Conservation (phyloP, 169 alveolate species). For the Cystoisospora suis region DNA sequence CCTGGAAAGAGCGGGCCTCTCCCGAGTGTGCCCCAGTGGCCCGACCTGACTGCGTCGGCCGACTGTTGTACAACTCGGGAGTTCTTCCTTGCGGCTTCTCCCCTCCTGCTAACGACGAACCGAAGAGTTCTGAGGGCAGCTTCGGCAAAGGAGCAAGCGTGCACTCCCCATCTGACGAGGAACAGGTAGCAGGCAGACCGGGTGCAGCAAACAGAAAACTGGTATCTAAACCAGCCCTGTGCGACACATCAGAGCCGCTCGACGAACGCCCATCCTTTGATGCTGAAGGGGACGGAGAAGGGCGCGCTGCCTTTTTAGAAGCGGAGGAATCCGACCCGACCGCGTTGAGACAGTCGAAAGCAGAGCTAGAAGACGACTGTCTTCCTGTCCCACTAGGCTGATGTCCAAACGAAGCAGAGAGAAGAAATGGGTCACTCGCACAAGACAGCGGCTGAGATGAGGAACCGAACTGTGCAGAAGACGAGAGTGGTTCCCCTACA, state of each 20-base stretch:
- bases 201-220: constrained; percentile 15
- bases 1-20: not conserved
- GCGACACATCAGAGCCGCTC: not conserved
- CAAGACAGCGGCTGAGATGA: not conserved
- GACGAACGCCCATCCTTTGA: not conserved
- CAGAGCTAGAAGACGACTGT: not conserved
- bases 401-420: not conserved
- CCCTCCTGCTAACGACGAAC: not conserved
- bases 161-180: not conserved
- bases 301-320: not conserved
- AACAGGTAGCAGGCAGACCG: not conserved
- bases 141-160: not conserved
- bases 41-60: not conserved
- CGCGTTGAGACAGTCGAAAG: not conserved
- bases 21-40: not conserved
- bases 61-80: not conserved
- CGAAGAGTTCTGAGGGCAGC: not conserved
- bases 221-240: too few species aligned
- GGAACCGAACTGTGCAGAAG: not conserved
- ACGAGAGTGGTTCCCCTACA: not conserved
- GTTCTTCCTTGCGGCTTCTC: not conserved
- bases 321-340: not conserved
- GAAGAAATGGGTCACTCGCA: not conserved
- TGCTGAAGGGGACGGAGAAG: not conserved
- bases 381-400: too few species aligned